Base-by-base conservation (phyloP, 768 basidiomycete species). In the Rhizopogon salebrosus region DNA sequence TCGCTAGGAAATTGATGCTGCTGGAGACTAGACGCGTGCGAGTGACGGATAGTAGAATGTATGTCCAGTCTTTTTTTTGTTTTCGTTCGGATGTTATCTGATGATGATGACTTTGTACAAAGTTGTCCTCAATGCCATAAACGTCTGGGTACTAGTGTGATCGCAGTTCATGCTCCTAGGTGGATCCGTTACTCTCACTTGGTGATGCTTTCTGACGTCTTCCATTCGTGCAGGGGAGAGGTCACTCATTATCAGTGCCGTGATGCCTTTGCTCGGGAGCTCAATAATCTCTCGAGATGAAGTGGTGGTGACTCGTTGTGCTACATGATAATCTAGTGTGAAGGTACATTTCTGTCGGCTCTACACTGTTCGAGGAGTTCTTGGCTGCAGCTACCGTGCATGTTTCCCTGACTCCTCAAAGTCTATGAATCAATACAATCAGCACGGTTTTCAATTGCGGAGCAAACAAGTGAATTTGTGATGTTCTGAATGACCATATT, bases 41-140 rank as follows among this genome's bases (percentile, higher is more conserved):
- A 64, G 83, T 98, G 48, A 89, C 89, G 0, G 95, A 98, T 64
- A 87, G 84, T 62, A 80, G 97, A 60, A 94, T 98, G 95, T 97
- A 60, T 56, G 90, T 79, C 54, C 65, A 63, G 5, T 41, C 27
- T 11, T 34, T 24, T 39, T 40, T 35, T 22, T 37, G 11, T 35
- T 22, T 37, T 10, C 26, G 16, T 52, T n/a, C n/a, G 37, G 38
- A 2, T 29, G 41, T 45, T 39, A 14, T 29, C 42, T 46, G 36
- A 43, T 16, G 51, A 43, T 56, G 20, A 42, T 37, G 39, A 51
- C 18, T 20, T n/a, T 48, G 41, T 53, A 51, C 55, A 14, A 57
- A 95, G 94, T 70, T 98, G 95, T 60, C 95, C 95, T 1, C 90
- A 95, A 66, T 98, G 95, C 63, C 90, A 94, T 64, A 98, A 98